Evolutionary conservation across 31 red algal genomes (phyloP).

Genomic region (Odonthalia washingtoniensis): DNA sequence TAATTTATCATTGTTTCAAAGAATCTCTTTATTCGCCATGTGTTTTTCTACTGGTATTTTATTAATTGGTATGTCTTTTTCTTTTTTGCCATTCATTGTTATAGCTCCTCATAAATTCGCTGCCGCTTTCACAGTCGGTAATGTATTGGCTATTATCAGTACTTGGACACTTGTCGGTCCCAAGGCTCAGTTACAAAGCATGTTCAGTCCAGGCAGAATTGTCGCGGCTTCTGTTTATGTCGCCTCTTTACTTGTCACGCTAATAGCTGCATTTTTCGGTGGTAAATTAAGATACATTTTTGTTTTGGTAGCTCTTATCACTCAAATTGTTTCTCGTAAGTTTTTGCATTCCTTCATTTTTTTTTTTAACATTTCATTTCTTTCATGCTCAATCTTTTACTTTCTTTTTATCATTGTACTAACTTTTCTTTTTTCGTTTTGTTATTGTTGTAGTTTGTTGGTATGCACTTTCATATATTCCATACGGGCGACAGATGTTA

Average conservation of each 20-base stretch:
- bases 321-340: slow-evolving; percentile 77
- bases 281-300: slow-evolving; percentile 83
- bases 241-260: slow-evolving; percentile 61
- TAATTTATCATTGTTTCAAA: slow-evolving; percentile 70
- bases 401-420: too few relatives aligned
- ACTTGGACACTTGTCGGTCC: slow-evolving; percentile 89
- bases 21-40: slow-evolving; percentile 85
- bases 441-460: slow-evolving; percentile 72
- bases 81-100: slow-evolving; percentile 80
- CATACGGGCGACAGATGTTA: slow-evolving; percentile 80
- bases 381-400: too few relatives aligned
- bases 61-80: slow-evolving; percentile 76
- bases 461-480: slow-evolving; percentile 91
- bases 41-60: slow-evolving; percentile 85
- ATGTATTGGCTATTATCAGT: slow-evolving; percentile 77
- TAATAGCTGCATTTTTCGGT: slow-evolving; percentile 82
- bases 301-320: slow-evolving; percentile 73
- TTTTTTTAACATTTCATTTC: not conserved
- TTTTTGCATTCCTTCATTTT: not conserved
- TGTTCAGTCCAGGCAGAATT: slow-evolving; percentile 83
- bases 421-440: slow-evolving; percentile 27
- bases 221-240: slow-evolving; percentile 72
- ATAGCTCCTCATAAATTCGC: slow-evolving; percentile 95
- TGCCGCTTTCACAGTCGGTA: slow-evolving; percentile 84
- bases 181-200: slow-evolving; percentile 75